Conservation (phyloP, 495 filamentous ascomycete species). For the Tuber microsphaerosporum region DNA sequence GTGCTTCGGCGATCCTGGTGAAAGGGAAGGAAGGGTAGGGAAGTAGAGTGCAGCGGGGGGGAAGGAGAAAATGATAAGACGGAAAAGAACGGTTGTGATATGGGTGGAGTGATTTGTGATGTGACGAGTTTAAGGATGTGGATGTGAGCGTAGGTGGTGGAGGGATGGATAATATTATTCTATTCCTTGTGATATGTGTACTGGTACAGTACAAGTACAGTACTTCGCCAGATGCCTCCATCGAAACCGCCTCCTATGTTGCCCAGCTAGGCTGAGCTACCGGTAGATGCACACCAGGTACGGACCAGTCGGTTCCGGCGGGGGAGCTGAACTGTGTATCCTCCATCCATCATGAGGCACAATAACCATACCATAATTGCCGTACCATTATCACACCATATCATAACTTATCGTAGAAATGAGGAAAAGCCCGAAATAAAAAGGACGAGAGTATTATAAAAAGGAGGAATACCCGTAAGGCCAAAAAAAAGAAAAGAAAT, state of each 20-base stretch:
- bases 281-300: conserved; percentile 22
- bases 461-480: neutral
- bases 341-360: neutral
- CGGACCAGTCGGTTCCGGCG: conserved; percentile 27
- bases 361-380: neutral
- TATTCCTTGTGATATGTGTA: neutral
- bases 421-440: neutral
- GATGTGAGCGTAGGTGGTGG: neutral
- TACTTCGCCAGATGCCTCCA: conserved; percentile 30
- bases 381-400: neutral
- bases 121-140: conserved; percentile 32
- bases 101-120: conserved; percentile 22
- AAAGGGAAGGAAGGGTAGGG: conserved; percentile 24
- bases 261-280: conserved; percentile 19
- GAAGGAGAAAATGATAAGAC: conserved; percentile 22
- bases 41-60: conserved; percentile 27
- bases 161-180: conserved; percentile 16
- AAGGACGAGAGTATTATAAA: neutral
- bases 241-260: conserved; percentile 31
- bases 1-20: conserved; percentile 30
- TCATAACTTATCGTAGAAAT: neutral
- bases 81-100: conserved; percentile 18
- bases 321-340: neutral
- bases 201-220: no score
- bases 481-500: neutral